Conservation (phyloP, 176 grass and related monocot genomes). For the Microstegium vimineum region DNA sequence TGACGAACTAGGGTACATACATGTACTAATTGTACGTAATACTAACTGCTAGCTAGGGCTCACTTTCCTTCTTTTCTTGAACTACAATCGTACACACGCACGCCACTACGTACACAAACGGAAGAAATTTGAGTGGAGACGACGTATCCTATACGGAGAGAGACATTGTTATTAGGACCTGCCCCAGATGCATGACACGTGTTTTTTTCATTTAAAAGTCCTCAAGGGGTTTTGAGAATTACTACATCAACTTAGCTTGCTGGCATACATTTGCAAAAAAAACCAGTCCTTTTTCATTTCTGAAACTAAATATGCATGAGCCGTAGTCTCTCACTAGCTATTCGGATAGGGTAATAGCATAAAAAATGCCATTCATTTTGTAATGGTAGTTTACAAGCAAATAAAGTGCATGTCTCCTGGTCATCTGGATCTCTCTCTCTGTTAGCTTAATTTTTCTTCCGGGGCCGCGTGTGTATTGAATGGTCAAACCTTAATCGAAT, state of each 20-base stretch:
- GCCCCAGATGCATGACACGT: too few species aligned
- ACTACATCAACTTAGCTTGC: background rate
- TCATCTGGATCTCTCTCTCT: background rate
- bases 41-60: background rate
- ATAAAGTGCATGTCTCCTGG: background rate
- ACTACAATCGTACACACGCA: too few species aligned
- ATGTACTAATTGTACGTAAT: background rate
- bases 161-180: too few species aligned
- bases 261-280: background rate
- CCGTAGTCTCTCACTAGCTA: background rate
- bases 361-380: background rate
- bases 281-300: background rate
- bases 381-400: background rate
- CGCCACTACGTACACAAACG: too few species aligned
- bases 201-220: too few species aligned
- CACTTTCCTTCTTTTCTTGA: background rate
- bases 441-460: background rate
- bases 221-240: background rate
- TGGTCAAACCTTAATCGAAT: slow-evolving; percentile 22
- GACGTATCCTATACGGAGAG: too few species aligned
- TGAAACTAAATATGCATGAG: background rate
- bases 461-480: background rate
- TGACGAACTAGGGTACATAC: background rate
- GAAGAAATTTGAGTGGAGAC: too few species aligned
- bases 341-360: background rate